phyloP scores from a whole-genome alignment of 306 rosid species.

The Vicia faba region DNA sequence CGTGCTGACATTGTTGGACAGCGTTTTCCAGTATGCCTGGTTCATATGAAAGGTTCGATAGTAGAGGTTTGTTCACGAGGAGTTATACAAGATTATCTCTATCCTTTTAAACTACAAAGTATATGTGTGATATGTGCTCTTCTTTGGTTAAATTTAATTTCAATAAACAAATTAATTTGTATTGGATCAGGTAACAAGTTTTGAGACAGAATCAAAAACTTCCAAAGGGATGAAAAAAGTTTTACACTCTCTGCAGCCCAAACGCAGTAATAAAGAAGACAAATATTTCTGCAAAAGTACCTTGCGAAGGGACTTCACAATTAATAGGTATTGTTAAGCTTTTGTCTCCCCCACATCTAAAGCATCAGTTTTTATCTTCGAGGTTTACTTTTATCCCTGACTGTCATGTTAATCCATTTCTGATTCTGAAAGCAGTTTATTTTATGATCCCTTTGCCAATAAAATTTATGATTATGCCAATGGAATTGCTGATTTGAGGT shows the following conservation, averaged over 20 bases:
- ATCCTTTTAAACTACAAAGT: conserved; percentile 21
- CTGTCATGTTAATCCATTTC: conserved; percentile 35
- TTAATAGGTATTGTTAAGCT: conserved; percentile 58
- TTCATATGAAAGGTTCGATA: conserved; percentile 54
- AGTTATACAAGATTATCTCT: conserved; percentile 20
- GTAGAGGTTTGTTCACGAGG: conserved; percentile 63
- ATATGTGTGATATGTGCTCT: conserved; percentile 36
- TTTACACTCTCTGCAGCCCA: conserved; percentile 45
- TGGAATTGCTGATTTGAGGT: conserved; percentile 49
- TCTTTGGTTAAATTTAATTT: conserved; percentile 34
- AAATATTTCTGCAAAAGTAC: conserved; percentile 64
- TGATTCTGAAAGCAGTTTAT: conserved; percentile 70
- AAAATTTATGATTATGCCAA: conserved; percentile 48
- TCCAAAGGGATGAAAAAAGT: conserved; percentile 32
- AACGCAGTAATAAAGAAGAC: conserved; percentile 52
- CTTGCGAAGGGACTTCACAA: conserved; percentile 77
- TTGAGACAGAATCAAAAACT: conserved; percentile 61
- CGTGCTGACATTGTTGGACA: conserved; percentile 65
- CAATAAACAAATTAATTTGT: conserved; percentile 24
- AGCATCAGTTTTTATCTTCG: conserved; percentile 19
- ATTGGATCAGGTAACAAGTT: conserved; percentile 77
- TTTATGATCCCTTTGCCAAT: conserved; percentile 69
- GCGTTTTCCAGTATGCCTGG: conserved; percentile 83
- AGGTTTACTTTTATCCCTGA: conserved; percentile 1
- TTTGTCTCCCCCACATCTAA: not conserved